phyloP scores from a whole-genome alignment of 2,329 filamentous ascomycete genomes.

The Daldinia eschscholtzii region DNA sequence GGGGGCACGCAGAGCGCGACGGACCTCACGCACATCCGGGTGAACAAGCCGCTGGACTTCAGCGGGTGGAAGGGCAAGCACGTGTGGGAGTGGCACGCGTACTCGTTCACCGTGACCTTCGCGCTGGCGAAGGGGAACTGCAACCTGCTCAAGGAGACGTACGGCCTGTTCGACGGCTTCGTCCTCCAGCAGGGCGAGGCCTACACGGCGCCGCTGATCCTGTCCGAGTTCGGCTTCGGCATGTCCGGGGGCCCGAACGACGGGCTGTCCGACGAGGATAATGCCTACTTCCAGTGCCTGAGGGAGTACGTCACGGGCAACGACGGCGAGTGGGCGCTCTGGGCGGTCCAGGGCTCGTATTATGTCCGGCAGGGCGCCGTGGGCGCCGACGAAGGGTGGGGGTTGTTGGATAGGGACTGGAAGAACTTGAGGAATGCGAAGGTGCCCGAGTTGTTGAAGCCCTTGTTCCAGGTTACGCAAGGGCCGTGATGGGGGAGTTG shows the following conservation, averaged over 20 bases:
- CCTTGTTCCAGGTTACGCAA: conserved; percentile 58
- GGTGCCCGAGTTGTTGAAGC: conserved; percentile 52
- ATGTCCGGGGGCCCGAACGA: conserved; percentile 58
- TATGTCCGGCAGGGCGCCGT: conserved; percentile 65
- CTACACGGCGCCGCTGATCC: conserved; percentile 67
- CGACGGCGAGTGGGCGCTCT: conserved; percentile 71
- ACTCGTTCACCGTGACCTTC: conserved; percentile 66
- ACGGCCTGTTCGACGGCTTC: conserved; percentile 65
- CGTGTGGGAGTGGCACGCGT: conserved; percentile 72
- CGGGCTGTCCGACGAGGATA: conserved; percentile 60
- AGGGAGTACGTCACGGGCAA: conserved; percentile 65
- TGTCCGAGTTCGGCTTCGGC: conserved; percentile 71
- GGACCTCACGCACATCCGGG: conserved; percentile 62
- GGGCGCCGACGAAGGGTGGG: conserved; percentile 67
- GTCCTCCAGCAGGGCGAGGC: conserved; percentile 61
- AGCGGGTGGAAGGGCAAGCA: conserved; percentile 63
- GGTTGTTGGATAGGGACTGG: conserved; percentile 61
- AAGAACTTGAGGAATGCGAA: conserved; percentile 56
- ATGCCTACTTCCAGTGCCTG: conserved; percentile 65
- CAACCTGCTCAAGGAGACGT: conserved; percentile 56
- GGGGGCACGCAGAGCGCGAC: conserved; percentile 67
- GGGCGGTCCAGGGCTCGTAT: conserved; percentile 70
- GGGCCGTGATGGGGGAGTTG: conserved; percentile 51
- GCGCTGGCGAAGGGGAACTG: conserved; percentile 59
- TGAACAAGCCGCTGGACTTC: conserved; percentile 58